Evolutionary conservation across 306 rosid species (phyloP).

Genomic region (Sophora flavescens): DNA sequence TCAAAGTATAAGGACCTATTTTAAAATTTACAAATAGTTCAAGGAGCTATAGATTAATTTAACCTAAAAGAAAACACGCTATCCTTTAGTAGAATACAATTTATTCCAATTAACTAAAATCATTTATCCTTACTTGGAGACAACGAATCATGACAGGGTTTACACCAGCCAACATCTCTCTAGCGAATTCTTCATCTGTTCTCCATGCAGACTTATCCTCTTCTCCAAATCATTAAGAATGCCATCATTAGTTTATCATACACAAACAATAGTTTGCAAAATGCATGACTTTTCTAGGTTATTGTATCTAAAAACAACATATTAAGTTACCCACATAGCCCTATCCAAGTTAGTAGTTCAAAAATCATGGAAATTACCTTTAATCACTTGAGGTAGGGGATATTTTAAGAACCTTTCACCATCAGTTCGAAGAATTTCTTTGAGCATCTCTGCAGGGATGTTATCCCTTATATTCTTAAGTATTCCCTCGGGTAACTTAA

Average conservation of each 20-base stretch:
- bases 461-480: conserved; percentile 56
- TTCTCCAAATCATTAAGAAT: conserved; percentile 54
- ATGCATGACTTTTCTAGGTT: not conserved
- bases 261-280: not conserved
- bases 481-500: conserved; percentile 59
- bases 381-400: conserved; percentile 80
- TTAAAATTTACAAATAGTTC: too few relatives aligned
- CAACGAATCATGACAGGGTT: conserved; percentile 70
- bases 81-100: conserved; percentile 1
- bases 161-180: conserved; percentile 92
- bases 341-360: not conserved
- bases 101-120: conserved; percentile 15
- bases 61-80: not conserved
- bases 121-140: conserved; percentile 62
- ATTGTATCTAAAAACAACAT: not conserved
- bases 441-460: conserved; percentile 67
- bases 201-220: conserved; percentile 83
- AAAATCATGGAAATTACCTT: conserved; percentile 56
- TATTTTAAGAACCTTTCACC: conserved; percentile 67
- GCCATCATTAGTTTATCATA: not conserved
- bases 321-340: not conserved
- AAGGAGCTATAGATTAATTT: too few relatives aligned
- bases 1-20: too few relatives aligned
- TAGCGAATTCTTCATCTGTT: conserved; percentile 86
- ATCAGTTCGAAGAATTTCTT: conserved; percentile 73